A percentile compares a stretch with the other conserved stretches of the same genome.
Conservation (phyloP, 352 stramenopile species). For the Hyaloperonospora brassicae region DNA sequence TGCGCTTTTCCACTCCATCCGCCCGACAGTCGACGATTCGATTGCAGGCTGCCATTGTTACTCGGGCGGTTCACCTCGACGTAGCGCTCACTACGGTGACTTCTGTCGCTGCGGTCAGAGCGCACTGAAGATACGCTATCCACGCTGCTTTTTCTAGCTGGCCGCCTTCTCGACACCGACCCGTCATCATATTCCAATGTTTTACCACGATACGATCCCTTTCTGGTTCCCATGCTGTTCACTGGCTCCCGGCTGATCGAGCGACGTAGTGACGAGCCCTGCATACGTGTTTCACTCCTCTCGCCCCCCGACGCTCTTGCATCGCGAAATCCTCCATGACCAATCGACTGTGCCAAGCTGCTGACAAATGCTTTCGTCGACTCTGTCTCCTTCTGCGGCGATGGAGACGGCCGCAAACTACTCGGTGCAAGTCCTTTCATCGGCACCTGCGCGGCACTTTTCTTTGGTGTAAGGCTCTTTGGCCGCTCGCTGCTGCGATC, state of each 20-base stretch:
- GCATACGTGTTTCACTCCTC: constrained; percentile 4
- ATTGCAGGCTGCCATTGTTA: constrained; percentile 14
- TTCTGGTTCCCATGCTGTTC: constrained; percentile 9
- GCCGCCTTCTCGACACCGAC: constrained; percentile 21
- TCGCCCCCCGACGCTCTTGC: constrained; percentile 12
- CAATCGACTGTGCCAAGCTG: constrained; percentile 30
- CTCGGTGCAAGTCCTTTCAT: constrained; percentile 22
- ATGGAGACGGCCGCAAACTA: constrained; percentile 31
- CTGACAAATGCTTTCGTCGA: constrained; percentile 31
- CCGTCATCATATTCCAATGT: constrained; percentile 14
- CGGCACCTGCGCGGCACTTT: constrained; percentile 18
- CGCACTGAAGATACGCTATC: constrained; percentile 47
- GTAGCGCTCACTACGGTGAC: constrained; percentile 26
- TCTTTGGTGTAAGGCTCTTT: constrained; percentile 12
- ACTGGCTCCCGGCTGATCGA: constrained; percentile 16
- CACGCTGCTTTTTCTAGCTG: constrained; percentile 45
- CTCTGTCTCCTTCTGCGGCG: constrained; percentile 18
- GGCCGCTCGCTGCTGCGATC: constrained; percentile 9
- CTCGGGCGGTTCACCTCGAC: constrained; percentile 21
- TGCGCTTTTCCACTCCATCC: constrained; percentile 13
- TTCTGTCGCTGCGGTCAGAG: constrained; percentile 37
- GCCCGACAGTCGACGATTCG: constrained; percentile 18
- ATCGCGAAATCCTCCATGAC: constrained; percentile 15
- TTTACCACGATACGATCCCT: constrained; percentile 18
- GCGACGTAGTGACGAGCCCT: constrained; percentile 17